These are phyloP conservation scores for Zymoseptoria pseudotritici DNA, from an alignment of 2,329 filamentous ascomycete genomes.

Conservation along the genomic window DNA sequence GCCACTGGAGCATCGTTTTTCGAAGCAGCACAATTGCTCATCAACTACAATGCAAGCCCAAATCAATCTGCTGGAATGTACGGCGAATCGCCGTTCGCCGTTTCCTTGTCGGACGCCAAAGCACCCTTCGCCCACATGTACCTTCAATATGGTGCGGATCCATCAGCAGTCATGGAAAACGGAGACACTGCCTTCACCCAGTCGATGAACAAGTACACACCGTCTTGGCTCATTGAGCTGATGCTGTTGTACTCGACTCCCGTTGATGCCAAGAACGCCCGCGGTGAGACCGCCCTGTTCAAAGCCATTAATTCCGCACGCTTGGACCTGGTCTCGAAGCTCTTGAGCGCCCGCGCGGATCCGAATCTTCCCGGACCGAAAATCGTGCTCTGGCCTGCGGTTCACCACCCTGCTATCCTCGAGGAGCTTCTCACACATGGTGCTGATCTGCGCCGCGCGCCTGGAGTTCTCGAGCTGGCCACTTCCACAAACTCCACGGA, in stretches of 20 bases:
- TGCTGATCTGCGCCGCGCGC: conserved; percentile 51
- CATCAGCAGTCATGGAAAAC: conserved; percentile 44
- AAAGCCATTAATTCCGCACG: conserved; percentile 52
- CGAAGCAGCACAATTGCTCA: conserved; percentile 51
- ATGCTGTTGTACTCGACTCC: conserved; percentile 55
- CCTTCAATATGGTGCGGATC: conserved; percentile 54
- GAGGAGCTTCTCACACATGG: conserved; percentile 48
- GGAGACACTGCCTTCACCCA: conserved; percentile 56
- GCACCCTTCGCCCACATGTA: conserved; percentile 52
- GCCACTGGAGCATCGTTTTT: conserved; percentile 41
- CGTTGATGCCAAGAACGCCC: conserved; percentile 51
- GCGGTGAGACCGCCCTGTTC: conserved; percentile 58
- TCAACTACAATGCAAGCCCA: conserved; percentile 58
- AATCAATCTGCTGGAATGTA: conserved; percentile 46
- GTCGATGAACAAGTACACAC: conserved; percentile 53
- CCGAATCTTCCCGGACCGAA: conserved; percentile 53
- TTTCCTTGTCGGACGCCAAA: conserved; percentile 45
- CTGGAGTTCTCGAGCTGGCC: conserved; percentile 60
- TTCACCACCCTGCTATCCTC: conserved; percentile 52
- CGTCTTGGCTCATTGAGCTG: conserved; percentile 49
- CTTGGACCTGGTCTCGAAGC: conserved; percentile 47
- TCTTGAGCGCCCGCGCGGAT: conserved; percentile 55
- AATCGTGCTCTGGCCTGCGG: conserved; percentile 58
- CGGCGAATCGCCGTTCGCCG: conserved; percentile 49
- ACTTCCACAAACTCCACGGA: conserved; percentile 56